Conservation (phyloP, 768 basidiomycete genomes). For the Trichaptum fuscoviolaceum region DNA sequence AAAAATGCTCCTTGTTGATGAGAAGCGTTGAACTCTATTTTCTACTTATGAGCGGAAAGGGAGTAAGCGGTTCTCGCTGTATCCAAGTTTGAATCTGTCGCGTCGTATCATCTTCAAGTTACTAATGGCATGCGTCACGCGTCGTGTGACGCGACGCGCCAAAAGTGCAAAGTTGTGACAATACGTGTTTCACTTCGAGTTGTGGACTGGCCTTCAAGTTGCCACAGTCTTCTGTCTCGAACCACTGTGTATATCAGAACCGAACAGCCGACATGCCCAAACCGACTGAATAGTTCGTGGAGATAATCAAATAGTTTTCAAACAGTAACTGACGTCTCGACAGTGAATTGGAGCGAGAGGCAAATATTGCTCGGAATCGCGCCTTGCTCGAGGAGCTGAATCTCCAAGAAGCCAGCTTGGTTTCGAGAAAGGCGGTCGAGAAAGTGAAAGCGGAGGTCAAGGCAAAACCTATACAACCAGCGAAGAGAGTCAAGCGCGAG, state of each 20-base stretch:
- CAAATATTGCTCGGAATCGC: slow-evolving; percentile 77
- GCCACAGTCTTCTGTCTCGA: background rate
- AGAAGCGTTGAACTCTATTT: too few species aligned
- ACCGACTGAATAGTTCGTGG: background rate
- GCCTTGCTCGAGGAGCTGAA: slow-evolving; percentile 69
- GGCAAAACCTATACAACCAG: slow-evolving; percentile 59
- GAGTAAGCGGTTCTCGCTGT: too few species aligned
- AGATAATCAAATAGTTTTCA: background rate
- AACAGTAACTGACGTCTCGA: background rate
- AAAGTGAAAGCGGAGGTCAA: slow-evolving; percentile 37
- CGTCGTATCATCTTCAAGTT: too few species aligned
- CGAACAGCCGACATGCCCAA: background rate
- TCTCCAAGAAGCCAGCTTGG: slow-evolving; percentile 49
- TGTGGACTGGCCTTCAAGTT: background rate
- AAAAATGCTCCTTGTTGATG: too few species aligned
- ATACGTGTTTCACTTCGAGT: background rate
- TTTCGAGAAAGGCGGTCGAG: slow-evolving; percentile 24
- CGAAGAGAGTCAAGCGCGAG: slow-evolving; percentile 51
- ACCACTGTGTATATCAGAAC: background rate
- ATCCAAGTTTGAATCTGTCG: too few species aligned
- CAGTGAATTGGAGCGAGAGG: slow-evolving; percentile 70
- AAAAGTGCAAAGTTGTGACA: background rate
- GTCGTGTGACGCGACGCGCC: background rate
- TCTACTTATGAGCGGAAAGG: too few species aligned
- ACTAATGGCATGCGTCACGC: too few species aligned